Evolutionary conservation across 2,329 filamentous ascomycete species (phyloP).

Genomic region (Triangularia setosa): DNA sequence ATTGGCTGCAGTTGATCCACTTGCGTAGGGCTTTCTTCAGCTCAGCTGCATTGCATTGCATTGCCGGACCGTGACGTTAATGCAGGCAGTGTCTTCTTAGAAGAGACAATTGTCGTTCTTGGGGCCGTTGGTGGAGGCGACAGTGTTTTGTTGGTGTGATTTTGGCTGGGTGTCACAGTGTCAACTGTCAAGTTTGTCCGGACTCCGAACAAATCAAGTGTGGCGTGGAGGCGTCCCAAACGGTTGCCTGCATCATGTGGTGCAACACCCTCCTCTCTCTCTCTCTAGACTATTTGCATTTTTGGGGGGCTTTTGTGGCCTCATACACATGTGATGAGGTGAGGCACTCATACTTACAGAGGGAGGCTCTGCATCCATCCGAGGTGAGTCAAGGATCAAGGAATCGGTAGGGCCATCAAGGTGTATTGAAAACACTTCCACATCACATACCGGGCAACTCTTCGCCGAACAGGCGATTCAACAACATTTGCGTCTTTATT

Average conservation of each 20-base stretch:
- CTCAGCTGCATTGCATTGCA: neutral
- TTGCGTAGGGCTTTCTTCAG: neutral
- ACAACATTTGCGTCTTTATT: neutral
- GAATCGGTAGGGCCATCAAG: neutral
- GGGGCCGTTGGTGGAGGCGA: neutral
- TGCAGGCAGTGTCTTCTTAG: neutral
- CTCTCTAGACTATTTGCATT: neutral
- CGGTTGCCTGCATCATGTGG: neutral
- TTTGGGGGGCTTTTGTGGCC: neutral
- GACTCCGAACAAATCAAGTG: conserved; percentile 8
- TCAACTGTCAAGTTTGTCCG: conserved; percentile 15
- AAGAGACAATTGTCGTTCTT: neutral
- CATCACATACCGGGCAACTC: neutral
- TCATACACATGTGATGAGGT: neutral
- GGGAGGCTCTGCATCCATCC: neutral
- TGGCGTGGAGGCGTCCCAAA: neutral
- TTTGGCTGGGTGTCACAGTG: neutral
- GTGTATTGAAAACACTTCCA: neutral
- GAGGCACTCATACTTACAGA: too few relatives aligned
- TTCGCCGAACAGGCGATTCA: neutral
- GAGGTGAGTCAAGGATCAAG: neutral
- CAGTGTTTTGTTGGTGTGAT: neutral
- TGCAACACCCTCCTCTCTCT: neutral
- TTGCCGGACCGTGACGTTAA: neutral
- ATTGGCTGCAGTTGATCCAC: neutral